phyloP scores from a whole-genome alignment of 2,329 filamentous ascomycete species.

The Diaporthe citriasiana region DNA sequence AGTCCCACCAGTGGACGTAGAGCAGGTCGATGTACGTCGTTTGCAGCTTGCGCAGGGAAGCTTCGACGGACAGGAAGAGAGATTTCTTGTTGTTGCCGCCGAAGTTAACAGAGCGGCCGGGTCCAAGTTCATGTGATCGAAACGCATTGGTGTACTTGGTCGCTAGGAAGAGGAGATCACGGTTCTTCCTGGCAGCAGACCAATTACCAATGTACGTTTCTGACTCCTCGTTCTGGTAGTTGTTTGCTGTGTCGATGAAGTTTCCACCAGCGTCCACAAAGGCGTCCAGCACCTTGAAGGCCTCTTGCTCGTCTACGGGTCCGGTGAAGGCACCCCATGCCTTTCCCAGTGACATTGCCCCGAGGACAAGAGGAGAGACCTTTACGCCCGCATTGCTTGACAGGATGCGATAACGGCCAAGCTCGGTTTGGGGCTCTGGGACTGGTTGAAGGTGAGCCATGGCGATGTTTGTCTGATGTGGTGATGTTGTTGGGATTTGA shows the following conservation, averaged over 20 bases:
- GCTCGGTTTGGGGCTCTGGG: conserved; percentile 68
- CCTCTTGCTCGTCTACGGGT: conserved; percentile 75
- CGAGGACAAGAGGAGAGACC: conserved; percentile 76
- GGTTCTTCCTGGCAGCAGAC: conserved; percentile 74
- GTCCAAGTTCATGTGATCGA: conserved; percentile 54
- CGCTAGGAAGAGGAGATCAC: conserved; percentile 76
- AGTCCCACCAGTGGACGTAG: conserved; percentile 62
- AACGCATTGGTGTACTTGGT: conserved; percentile 74
- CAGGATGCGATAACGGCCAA: conserved; percentile 76
- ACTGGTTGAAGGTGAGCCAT: conserved; percentile 54
- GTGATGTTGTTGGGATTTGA: background rate
- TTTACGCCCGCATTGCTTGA: conserved; percentile 74
- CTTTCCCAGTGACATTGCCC: conserved; percentile 32
- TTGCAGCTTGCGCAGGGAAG: conserved; percentile 60
- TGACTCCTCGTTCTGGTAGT: conserved; percentile 74
- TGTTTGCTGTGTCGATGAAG: conserved; percentile 80
- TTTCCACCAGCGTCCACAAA: conserved; percentile 73
- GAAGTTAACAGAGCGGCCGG: conserved; percentile 60
- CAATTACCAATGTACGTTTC: conserved; percentile 79
- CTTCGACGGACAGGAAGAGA: conserved; percentile 65
- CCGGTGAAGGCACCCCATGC: conserved; percentile 10
- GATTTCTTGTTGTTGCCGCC: conserved; percentile 74
- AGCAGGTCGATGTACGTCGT: conserved; percentile 61
- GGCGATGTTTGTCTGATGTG: background rate
- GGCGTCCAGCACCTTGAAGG: conserved; percentile 75